Conservation (phyloP, 208 protist genomes). For the Acanthamoeba triangularis region DNA sequence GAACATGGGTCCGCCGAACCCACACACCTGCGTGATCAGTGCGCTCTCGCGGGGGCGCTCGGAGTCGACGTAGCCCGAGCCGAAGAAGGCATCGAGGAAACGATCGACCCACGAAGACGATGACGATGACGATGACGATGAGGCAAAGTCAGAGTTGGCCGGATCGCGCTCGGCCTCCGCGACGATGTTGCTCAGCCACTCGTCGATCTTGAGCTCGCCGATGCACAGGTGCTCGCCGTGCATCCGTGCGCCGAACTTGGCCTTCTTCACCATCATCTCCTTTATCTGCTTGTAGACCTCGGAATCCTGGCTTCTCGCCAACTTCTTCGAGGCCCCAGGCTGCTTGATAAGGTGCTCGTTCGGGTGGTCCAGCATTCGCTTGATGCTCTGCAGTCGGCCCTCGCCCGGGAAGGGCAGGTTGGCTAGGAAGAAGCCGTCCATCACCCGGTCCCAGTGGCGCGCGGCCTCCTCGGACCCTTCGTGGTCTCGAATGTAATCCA, state of each 20-base stretch:
- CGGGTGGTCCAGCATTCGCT: neutral
- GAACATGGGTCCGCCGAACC: slow-evolving; percentile 70
- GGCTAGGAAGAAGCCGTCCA: slow-evolving; percentile 69
- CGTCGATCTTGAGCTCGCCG: neutral
- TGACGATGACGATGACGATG: neutral
- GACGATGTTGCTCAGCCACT: neutral
- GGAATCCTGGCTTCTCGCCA: neutral
- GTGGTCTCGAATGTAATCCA: neutral
- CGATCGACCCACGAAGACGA: neutral
- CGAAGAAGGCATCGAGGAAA: neutral
- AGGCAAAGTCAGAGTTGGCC: too few species aligned
- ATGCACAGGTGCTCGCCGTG: neutral
- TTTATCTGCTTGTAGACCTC: neutral
- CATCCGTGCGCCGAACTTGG: neutral
- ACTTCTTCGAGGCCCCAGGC: neutral
- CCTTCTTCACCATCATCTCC: neutral
- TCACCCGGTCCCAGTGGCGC: slow-evolving; percentile 7
- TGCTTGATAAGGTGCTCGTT: neutral
- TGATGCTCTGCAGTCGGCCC: neutral
- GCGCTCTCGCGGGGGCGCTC: neutral
- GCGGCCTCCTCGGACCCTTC: neutral
- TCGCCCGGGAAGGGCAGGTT: slow-evolving; percentile 10
- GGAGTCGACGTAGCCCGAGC: neutral
- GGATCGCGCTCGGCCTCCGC: neutral
- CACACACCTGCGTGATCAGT: neutral